A percentile compares a stretch with the other conserved stretches of the same genome.
Conservation (phyloP, 345 rosid species). For the Psidium guajava region DNA sequence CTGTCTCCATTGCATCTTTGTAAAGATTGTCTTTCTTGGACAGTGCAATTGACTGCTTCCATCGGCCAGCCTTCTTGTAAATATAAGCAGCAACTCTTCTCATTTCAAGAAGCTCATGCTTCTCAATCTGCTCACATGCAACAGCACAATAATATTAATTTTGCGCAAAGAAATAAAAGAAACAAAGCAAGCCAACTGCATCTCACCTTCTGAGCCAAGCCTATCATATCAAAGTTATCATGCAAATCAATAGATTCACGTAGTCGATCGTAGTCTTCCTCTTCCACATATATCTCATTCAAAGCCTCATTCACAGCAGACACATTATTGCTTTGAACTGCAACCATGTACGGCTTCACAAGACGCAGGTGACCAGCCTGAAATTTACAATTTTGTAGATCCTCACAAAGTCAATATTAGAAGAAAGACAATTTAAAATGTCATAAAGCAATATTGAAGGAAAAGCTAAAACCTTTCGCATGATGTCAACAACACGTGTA, state of each 20-base stretch:
- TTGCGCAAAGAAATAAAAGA: background rate
- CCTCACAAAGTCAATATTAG: background rate
- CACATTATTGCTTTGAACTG: constrained; percentile 45
- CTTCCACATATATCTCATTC: constrained; percentile 44
- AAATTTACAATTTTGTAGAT: background rate
- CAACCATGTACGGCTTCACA: constrained; percentile 49
- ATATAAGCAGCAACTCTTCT: constrained; percentile 99
- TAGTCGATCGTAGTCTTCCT: constrained; percentile 42
- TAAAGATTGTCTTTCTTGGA: constrained; percentile 89
- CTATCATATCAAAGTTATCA: constrained; percentile 45
- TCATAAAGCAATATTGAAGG: background rate
- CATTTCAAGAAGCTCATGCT: constrained; percentile 98
- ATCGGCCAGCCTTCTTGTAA: constrained; percentile 94
- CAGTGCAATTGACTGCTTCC: constrained; percentile 97
- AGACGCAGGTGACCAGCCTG: constrained; percentile 45
- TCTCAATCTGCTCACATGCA: constrained; percentile 60
- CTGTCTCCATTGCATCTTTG: constrained; percentile 99
- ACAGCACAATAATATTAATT: background rate
- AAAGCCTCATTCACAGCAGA: constrained; percentile 45
- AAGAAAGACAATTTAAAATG: background rate
- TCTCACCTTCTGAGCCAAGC: constrained; percentile 42
- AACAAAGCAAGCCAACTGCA: background rate
- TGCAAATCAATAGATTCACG: constrained; percentile 46
- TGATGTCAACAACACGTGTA: constrained; percentile 92
- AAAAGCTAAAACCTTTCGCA: constrained; percentile 62